Evolutionary conservation across 2,329 filamentous ascomycete genomes (phyloP), one percentile per base, ranked within the genome.

Genomic region (Akanthomyces lecanii): DNA sequence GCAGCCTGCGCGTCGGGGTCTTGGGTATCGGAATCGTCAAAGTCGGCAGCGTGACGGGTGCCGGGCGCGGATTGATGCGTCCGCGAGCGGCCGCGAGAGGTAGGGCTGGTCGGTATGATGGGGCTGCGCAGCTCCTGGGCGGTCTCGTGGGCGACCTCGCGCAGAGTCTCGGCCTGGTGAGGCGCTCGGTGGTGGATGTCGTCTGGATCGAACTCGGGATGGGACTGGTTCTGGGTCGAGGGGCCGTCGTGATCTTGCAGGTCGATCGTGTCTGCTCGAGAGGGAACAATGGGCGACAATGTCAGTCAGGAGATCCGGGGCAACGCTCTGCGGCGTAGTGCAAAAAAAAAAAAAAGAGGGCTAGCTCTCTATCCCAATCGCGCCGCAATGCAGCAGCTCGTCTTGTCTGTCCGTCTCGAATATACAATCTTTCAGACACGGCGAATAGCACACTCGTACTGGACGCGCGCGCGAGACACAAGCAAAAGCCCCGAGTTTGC

Each of bases 161-260:
- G 89, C 67, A 97, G 81, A 21, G 93, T 89, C 70, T 91, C 87
- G 69, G 92, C 89, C 77, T 98, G 93, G 74, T 97, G 93, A 51
- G 91, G 87, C 67, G 88, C 89, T 71, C 90, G 79, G n/a, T 55
- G 54, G 38, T 59, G 18, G 71, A 69, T 79, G 81, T 64, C 66
- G 81, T 77, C 67, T 80, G 78, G 63, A 76, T 73, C 61, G 65
- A 62, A 79, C 79, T 71, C 85, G 84, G 68, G 65, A 51, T 69
- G 70, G 62, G 83, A 80, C 75, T 96, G 92, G 73, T 93, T 89
- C 79, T 96, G 85, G 45, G 94, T 91, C 52, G 93, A 95, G 40
- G 92, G 92, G 64, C 89, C 82, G 71, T 88, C 81, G 72, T 87
- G 90, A 77, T 92, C 86, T 83, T 98, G 95, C 59, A 98, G 87